Conservation (phyloP, 805 yeast genomes). For the Grigorovia transvaalensis region DNA sequence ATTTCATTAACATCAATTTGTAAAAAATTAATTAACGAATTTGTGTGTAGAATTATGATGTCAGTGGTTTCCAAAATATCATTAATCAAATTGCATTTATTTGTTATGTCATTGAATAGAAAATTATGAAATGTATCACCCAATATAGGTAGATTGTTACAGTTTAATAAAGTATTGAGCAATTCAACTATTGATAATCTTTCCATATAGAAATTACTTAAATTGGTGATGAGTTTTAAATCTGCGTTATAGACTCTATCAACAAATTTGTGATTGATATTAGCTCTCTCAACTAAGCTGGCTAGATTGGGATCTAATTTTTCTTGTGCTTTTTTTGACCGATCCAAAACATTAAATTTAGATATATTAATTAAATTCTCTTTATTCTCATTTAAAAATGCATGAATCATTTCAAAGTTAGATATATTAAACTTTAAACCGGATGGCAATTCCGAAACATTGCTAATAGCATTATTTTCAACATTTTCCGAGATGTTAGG, state of each 20-base stretch:
- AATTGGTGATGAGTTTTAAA: too few relatives aligned
- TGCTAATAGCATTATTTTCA: too few relatives aligned
- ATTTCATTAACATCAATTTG: background rate
- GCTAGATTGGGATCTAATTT: background rate
- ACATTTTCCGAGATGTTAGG: too few relatives aligned
- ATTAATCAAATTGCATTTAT: constrained; percentile 6
- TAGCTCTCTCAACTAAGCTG: background rate
- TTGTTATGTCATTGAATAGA: background rate
- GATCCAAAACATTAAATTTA: background rate
- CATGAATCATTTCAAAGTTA: constrained; percentile 7
- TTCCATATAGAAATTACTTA: constrained; percentile 25
- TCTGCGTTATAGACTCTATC: background rate
- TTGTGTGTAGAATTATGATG: background rate
- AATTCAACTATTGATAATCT: constrained; percentile 40
- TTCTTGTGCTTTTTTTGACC: background rate
- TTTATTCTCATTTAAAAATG: constrained; percentile 10
- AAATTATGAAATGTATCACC: constrained; percentile 11
- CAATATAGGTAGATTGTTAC: constrained; percentile 13
- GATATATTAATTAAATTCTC: constrained; percentile 2
- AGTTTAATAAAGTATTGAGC: constrained; percentile 24
- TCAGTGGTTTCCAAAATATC: constrained; percentile 1
- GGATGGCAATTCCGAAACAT: background rate
- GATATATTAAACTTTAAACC: background rate
- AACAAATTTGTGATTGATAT: too few relatives aligned
- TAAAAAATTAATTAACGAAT: background rate